These are phyloP conservation scores for Selaginella moellendorffii DNA, from an alignment of 75 land plant genomes.

Conservation along the genomic window DNA sequence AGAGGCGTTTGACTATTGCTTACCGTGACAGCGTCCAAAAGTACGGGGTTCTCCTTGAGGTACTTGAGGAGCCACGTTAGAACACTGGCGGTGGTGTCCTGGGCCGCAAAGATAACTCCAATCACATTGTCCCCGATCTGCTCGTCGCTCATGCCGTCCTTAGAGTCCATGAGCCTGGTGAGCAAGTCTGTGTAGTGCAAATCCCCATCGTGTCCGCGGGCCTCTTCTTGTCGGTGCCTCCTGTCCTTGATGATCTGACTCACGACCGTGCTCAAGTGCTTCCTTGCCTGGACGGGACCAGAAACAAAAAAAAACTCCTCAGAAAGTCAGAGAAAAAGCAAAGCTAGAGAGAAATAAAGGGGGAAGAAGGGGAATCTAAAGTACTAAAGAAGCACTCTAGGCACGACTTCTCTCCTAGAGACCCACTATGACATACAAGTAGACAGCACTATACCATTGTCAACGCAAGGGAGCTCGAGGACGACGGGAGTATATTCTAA, in stretches of 20 bases:
- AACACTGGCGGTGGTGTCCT: constrained; percentile 83
- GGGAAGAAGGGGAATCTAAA: too few relatives aligned
- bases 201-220: background rate
- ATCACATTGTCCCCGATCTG: constrained; percentile 86
- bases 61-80: constrained; percentile 80
- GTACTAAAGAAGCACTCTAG: too few relatives aligned
- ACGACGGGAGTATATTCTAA: too few relatives aligned
- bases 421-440: too few relatives aligned
- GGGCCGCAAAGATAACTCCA: constrained; percentile 75
- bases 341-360: too few relatives aligned
- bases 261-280: constrained; percentile 37
- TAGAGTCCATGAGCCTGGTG: constrained; percentile 42
- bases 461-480: too few relatives aligned
- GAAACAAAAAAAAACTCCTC: constrained; percentile 2
- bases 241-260: constrained; percentile 34
- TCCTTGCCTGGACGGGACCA: constrained; percentile 40
- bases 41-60: constrained; percentile 34
- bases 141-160: constrained; percentile 47
- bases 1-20: background rate
- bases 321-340: too few relatives aligned
- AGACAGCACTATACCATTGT: too few relatives aligned
- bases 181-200: constrained; percentile 38
- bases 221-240: constrained; percentile 9
- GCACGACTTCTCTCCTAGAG: too few relatives aligned
- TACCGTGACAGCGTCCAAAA: constrained; percentile 50